These are phyloP conservation scores for Helicocarpus griseus DNA, from an alignment of 2,329 filamentous ascomycete species.

Conservation along the genomic window DNA sequence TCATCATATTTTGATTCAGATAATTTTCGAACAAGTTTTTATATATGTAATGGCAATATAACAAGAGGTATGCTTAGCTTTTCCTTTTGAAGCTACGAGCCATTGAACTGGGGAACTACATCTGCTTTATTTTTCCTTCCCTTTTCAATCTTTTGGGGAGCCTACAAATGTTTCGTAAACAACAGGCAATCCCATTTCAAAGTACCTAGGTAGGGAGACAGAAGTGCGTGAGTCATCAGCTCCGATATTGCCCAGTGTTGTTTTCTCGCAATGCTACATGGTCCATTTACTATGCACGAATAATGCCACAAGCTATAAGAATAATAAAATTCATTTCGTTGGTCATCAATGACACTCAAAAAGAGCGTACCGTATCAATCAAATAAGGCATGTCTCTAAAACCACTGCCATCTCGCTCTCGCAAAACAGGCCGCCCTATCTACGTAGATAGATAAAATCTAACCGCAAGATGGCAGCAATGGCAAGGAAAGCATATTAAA, in stretches of 20 bases:
- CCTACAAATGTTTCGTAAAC: neutral
- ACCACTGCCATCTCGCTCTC: too few relatives aligned
- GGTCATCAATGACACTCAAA: neutral
- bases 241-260: too few relatives aligned
- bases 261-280: neutral
- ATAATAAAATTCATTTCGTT: neutral
- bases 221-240: too few relatives aligned
- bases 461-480: neutral
- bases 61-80: slow-evolving; percentile 8
- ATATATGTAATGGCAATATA: slow-evolving; percentile 8
- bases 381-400: neutral
- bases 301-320: neutral
- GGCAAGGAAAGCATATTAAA: neutral
- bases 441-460: too few relatives aligned
- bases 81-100: too few relatives aligned
- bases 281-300: neutral
- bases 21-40: slow-evolving; percentile 2
- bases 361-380: neutral
- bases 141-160: too few relatives aligned
- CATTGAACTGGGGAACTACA: too few relatives aligned
- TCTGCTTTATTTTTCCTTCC: too few relatives aligned
- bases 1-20: neutral
- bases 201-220: too few relatives aligned
- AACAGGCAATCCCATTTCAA: too few relatives aligned
- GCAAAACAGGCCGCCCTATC: neutral